Evolutionary conservation across 345 rosid genomes (phyloP), one percentile per base, ranked within the genome.

Genomic region (sweet orange (Citrus sinensis)): DNA sequence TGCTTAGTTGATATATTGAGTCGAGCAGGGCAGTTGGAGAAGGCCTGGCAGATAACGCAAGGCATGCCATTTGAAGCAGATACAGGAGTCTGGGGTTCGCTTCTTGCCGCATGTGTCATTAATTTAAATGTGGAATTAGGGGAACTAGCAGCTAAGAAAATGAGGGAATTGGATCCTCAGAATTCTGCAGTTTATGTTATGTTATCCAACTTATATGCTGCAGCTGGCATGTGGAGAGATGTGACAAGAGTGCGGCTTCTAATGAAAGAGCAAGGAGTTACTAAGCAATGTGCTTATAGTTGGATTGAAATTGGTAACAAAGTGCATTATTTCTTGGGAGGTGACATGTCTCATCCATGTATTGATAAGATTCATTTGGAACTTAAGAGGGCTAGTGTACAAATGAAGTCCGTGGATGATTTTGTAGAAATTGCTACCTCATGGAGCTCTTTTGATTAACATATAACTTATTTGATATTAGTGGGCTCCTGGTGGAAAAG

Each of bases 141-240:
- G 37, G 82, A 78, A 62, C 55, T 84, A 54, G 80, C 87, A 70
- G 82, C 84, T 7, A 76, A 74, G 68, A 78, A 79, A 62, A 65
- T 84, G 20, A 30, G 66, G 56, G 78, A 75, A 56, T 55, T 77
- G 82, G 77, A 84, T n/a, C 78, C 86, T 22, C 65, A 55, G 27
- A 73, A 78, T 72, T 79, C 84, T 14, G 82, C 75, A 0, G 78
- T 68, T 37, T 81, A 78, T 67, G 80, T 84, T 70, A 55, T 40
- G 79, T 56, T 84, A 75, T 84, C 84, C 66, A 84, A 84, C 19
- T 78, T 84, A 61, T 78, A 84, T 84, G 86, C 86, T n/a, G 77
- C 80, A 8, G 74, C 82, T 65, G 86, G 84, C 30, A 81, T 75
- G 84, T 81, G 86, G 84, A 67, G 68, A 54, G 71, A 81, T 51